Base-by-base conservation (phyloP, 208 protist species). In the Tritrichomonas musculus region DNA sequence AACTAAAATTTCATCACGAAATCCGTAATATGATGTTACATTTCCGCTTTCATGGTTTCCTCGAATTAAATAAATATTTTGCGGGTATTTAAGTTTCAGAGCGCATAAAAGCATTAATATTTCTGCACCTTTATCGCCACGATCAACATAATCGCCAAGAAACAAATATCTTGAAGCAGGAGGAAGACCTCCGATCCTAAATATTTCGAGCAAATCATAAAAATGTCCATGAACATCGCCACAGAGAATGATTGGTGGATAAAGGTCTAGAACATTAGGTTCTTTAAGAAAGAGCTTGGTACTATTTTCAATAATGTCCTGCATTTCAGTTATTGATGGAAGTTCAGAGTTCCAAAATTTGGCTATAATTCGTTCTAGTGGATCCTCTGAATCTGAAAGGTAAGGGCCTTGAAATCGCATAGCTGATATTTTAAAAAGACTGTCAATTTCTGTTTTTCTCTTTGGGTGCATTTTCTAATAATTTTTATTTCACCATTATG, bases 131-230 rank as follows among this genome's bases (percentile, higher is more conserved):
- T 69, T 69, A 25, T 17, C 27, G 5, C 53, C 53, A 13, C 77
- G 0, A 57, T 88, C 77, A 57, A 88, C 77, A 39, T 57, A 88
- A 57, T 88, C 77, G 3, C 77, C 77, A 41, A 88, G 47, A 57
- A 88, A 88, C 17, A 88, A 39, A 57, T 57, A 88, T 88, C 57
- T 53, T 5, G 77, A 57, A 30, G 33, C 1, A 3, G 77, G 77
- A 60, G 77, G 77, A 60, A 33, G n/a, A 33, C 77, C 77, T 30
- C 22, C 9, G 22, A 47, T 88, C 57, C 17, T 53, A 47, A 88
- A 88, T n/a, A 88, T 53, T 88, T 49, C n/a, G 41, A 88, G 44
- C 30, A 88, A 39, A 57, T 88, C 77, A 57, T 88, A 41, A 88
- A 88, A n/a, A 33, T 88, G 44, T 13, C 77, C 77, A 57, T 88